Evolutionary conservation across 352 stramenopile species (phyloP).

Genomic region (Discostella stelligera): DNA sequence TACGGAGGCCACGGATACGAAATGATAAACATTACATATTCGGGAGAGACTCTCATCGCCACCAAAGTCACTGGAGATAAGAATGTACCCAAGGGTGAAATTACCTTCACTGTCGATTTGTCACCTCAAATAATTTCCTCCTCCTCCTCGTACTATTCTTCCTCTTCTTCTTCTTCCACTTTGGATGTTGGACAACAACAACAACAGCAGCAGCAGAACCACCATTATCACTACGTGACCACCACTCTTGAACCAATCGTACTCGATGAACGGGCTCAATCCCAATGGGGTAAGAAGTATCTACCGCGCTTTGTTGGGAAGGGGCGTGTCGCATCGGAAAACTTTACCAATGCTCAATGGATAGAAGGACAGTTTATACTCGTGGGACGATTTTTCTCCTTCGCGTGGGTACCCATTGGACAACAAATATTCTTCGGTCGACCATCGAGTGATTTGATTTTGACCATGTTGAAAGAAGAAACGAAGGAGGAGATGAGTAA

Average conservation of each 20-base stretch:
- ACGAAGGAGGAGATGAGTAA: constrained; percentile 32
- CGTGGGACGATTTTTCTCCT: constrained; percentile 72
- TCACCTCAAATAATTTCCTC: constrained; percentile 25
- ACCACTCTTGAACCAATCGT: constrained; percentile 62
- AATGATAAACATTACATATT: constrained; percentile 81
- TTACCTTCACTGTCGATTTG: constrained; percentile 74
- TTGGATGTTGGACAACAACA: background rate
- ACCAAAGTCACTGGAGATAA: constrained; percentile 74
- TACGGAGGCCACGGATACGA: constrained; percentile 74
- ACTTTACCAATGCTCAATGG: constrained; percentile 60
- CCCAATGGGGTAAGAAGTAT: constrained; percentile 69
- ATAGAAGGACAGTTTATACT: constrained; percentile 79
- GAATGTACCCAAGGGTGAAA: constrained; percentile 71
- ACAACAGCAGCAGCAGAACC: too few relatives aligned
- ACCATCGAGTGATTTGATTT: constrained; percentile 62
- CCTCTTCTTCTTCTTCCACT: background rate
- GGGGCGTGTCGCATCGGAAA: constrained; percentile 72
- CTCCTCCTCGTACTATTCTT: constrained; percentile 2
- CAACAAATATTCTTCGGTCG: constrained; percentile 80
- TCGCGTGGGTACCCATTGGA: constrained; percentile 74
- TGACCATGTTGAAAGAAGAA: constrained; percentile 67
- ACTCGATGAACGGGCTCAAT: constrained; percentile 53
- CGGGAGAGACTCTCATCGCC: constrained; percentile 65
- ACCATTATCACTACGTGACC: too few relatives aligned
- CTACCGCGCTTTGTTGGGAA: constrained; percentile 58